A percentile compares a stretch with the other conserved stretches of the same genome.
Conservation (phyloP, 306 rosid genomes). For the Clitoria ternatea region DNA sequence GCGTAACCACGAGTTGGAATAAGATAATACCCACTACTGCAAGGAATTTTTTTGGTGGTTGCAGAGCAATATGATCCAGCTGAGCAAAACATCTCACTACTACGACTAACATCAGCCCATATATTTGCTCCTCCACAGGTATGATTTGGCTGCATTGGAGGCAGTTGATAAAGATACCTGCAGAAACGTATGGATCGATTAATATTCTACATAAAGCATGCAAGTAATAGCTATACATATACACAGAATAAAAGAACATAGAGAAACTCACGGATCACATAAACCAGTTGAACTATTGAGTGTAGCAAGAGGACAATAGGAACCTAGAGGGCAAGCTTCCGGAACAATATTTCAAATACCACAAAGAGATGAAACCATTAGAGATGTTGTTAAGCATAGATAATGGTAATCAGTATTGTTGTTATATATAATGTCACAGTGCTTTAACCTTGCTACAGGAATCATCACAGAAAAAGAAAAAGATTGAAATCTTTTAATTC, state of each 20-base stretch:
- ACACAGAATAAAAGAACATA: background rate
- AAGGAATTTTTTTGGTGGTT: constrained; percentile 39
- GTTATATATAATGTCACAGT: background rate
- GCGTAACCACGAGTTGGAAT: constrained; percentile 6
- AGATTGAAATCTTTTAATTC: background rate
- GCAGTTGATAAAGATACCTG: constrained; percentile 74
- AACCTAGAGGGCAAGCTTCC: constrained; percentile 85
- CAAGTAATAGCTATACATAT: background rate
- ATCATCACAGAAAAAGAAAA: background rate
- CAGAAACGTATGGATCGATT: constrained; percentile 2
- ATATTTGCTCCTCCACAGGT: constrained; percentile 82
- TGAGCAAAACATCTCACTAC: constrained; percentile 63
- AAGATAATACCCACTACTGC: constrained; percentile 66
- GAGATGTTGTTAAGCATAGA: background rate
- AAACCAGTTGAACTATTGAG: constrained; percentile 55
- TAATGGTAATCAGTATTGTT: background rate
- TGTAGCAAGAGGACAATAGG: constrained; percentile 66
- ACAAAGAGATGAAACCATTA: constrained; percentile 14
- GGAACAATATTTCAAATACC: constrained; percentile 28
- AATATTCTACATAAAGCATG: background rate
- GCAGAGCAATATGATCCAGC: constrained; percentile 76
- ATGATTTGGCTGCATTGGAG: constrained; percentile 60
- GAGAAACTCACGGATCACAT: constrained; percentile 75
- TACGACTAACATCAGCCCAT: constrained; percentile 66
- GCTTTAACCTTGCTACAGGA: background rate